Conservation (phyloP, 306 rosid species). For the Castanea mollissima region DNA sequence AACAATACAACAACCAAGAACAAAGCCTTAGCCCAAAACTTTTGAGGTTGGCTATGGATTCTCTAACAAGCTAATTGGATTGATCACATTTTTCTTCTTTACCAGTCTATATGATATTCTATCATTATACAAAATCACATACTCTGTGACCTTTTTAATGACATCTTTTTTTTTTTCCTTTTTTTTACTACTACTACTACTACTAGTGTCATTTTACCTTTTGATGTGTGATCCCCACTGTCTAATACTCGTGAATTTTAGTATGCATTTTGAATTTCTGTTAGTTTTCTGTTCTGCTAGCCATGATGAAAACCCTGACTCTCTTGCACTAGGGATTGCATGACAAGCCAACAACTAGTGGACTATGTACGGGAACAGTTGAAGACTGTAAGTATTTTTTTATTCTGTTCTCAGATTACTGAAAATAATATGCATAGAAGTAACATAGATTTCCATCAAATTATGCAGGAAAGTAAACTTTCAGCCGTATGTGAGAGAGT, state of each 20-base stretch:
- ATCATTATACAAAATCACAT: too few relatives aligned
- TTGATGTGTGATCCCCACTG: too few relatives aligned
- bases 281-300: not conserved
- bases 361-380: conserved; percentile 65
- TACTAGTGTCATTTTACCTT: too few relatives aligned
- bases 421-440: not conserved
- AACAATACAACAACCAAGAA: too few relatives aligned
- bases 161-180: too few relatives aligned
- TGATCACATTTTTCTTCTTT: too few relatives aligned
- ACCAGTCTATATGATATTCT: too few relatives aligned
- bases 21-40: too few relatives aligned
- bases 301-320: not conserved
- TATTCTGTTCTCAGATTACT: conserved; percentile 3
- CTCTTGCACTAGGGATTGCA: conserved; percentile 69
- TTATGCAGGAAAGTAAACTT: conserved; percentile 75
- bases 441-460: conserved; percentile 6
- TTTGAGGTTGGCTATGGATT: too few relatives aligned
- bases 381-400: conserved; percentile 51
- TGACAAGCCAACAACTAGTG: conserved; percentile 94
- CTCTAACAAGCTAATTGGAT: too few relatives aligned
- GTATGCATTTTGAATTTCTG: not conserved
- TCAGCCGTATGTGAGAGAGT: conserved; percentile 84
- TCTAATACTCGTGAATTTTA: not conserved
- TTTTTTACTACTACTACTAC: too few relatives aligned
- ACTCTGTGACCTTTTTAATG: too few relatives aligned